phyloP scores from a whole-genome alignment of 2,329 filamentous ascomycete species.

The Alternaria postmessia region DNA sequence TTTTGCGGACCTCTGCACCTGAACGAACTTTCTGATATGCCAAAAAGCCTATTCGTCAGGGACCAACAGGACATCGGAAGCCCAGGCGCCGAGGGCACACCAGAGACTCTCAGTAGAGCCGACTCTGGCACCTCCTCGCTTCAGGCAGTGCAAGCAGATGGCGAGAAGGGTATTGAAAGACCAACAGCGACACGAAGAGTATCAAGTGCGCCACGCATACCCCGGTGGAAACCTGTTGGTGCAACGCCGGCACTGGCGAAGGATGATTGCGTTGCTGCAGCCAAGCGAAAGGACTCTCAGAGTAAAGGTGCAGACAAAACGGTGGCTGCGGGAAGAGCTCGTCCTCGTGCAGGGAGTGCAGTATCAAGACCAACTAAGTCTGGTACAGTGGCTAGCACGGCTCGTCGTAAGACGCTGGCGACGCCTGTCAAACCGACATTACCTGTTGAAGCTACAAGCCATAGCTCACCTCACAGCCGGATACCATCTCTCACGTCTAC shows the following conservation, averaged over 20 bases:
- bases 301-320: not conserved
- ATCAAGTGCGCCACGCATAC: not conserved
- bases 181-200: not conserved
- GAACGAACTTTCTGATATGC: conserved; percentile 11
- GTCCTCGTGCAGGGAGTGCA: not conserved
- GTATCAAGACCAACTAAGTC: not conserved
- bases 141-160: not conserved
- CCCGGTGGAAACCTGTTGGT: not conserved
- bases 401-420: not conserved
- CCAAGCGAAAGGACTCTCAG: not conserved
- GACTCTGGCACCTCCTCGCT: conserved; percentile 8
- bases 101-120: not conserved
- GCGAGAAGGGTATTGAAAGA: not conserved
- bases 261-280: not conserved
- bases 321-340: not conserved
- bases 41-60: not conserved
- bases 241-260: not conserved
- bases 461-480: not conserved
- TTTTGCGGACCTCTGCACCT: conserved; percentile 12
- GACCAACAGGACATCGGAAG: not conserved
- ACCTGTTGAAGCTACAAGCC: not conserved
- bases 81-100: not conserved
- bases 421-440: not conserved
- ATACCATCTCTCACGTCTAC: not conserved
- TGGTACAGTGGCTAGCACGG: not conserved